A percentile compares a stretch with the other conserved stretches of the same genome.
Evolutionary conservation across 441 rosid species (phyloP).

Genomic region (Manihot esculenta): DNA sequence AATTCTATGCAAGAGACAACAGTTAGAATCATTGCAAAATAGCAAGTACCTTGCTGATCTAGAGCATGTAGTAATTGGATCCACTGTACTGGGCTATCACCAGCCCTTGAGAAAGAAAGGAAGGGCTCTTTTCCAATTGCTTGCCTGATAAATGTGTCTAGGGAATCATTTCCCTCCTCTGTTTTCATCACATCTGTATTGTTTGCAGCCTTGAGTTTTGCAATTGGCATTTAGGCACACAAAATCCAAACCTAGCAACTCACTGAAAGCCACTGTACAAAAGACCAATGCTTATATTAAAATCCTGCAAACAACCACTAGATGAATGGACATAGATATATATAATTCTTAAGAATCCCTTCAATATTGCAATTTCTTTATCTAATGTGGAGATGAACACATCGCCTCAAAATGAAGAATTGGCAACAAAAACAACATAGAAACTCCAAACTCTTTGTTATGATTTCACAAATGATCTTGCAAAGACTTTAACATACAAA

Average conservation of each 20-base stretch:
- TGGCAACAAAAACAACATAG: background rate
- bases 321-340: background rate
- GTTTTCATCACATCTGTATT: conserved; percentile 62
- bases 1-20: conserved; percentile 3
- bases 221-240: conserved; percentile 50
- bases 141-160: conserved; percentile 59
- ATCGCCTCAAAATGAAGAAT: background rate
- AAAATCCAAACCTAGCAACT: conserved; percentile 24
- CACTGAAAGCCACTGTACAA: conserved; percentile 35
- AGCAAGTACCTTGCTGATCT: conserved; percentile 69
- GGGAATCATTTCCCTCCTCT: conserved; percentile 74
- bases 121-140: conserved; percentile 75
- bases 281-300: conserved; percentile 11
- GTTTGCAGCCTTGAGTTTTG: conserved; percentile 47
- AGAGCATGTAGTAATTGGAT: conserved; percentile 87
- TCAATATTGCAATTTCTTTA: background rate
- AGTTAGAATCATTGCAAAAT: conserved; percentile 5
- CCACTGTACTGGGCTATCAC: conserved; percentile 75
- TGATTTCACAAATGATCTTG: no score
- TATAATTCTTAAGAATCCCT: background rate
- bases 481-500: no score
- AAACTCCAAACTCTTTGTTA: background rate
- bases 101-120: conserved; percentile 67
- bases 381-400: background rate
- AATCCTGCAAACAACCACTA: background rate